A percentile compares a stretch with the other conserved stretches of the same genome.
Evolutionary conservation across 192 early-diverging fungal species (phyloP).

Genomic region (Phlyctochytrium planicorne): DNA sequence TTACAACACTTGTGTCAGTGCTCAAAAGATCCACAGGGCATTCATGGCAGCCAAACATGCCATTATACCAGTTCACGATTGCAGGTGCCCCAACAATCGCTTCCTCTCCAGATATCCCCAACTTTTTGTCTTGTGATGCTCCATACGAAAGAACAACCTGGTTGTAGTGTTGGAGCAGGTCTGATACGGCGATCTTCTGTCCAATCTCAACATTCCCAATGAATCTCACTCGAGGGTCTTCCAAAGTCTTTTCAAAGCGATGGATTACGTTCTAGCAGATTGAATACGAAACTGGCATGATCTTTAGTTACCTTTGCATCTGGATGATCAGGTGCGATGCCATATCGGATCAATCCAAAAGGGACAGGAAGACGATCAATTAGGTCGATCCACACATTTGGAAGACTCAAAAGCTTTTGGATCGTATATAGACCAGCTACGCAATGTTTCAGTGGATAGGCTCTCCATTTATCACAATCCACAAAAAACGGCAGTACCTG

Average conservation of each 20-base stretch:
- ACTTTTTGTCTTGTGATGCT: slow-evolving; percentile 66
- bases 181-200: slow-evolving; percentile 42
- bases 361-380: slow-evolving; percentile 83
- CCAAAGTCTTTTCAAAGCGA: slow-evolving; percentile 74
- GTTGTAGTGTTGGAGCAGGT: slow-evolving; percentile 65
- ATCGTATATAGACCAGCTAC: slow-evolving; percentile 94
- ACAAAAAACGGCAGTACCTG: too few species aligned
- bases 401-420: slow-evolving; percentile 67
- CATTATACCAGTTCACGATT: slow-evolving; percentile 97
- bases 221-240: slow-evolving; percentile 68
- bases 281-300: neutral
- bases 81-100: slow-evolving; percentile 68
- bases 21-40: slow-evolving; percentile 58
- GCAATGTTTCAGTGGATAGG: too few species aligned
- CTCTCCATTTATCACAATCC: too few species aligned
- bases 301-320: slow-evolving; percentile 96
- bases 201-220: slow-evolving; percentile 80
- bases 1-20: slow-evolving; percentile 74
- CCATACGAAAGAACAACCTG: slow-evolving; percentile 86
- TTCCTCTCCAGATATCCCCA: slow-evolving; percentile 72
- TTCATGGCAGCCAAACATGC: slow-evolving; percentile 66
- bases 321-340: slow-evolving; percentile 95
- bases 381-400: slow-evolving; percentile 67
- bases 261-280: slow-evolving; percentile 72
- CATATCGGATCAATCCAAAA: slow-evolving; percentile 87